phyloP scores from a whole-genome alignment of 2,329 filamentous ascomycete genomes.

The Fusarium hostae region DNA sequence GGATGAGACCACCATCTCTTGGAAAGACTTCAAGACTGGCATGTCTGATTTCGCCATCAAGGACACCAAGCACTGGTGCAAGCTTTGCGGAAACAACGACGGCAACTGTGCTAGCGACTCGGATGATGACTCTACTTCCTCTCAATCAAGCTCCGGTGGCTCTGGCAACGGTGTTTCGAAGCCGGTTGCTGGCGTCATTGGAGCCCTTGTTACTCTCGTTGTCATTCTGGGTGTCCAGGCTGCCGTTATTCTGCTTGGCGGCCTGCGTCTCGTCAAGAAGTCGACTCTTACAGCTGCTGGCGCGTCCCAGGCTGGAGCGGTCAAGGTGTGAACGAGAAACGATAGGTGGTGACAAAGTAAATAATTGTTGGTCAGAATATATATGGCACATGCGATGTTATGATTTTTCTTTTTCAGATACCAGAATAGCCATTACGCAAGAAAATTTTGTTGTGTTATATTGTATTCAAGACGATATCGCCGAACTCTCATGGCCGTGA shows the following conservation, averaged over 20 bases:
- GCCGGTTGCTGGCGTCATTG: conserved; percentile 83
- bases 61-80: conserved; percentile 77
- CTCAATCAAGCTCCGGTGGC: conserved; percentile 29
- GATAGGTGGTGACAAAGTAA: too few species aligned
- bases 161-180: conserved; percentile 66
- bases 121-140: conserved; percentile 32
- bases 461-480: not conserved
- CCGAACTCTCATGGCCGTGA: not conserved
- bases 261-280: conserved; percentile 62
- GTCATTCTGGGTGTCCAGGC: conserved; percentile 60
- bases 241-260: conserved; percentile 55
- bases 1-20: conserved; percentile 66
- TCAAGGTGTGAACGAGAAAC: conserved; percentile 39
- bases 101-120: conserved; percentile 67
- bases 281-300: conserved; percentile 47
- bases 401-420: conserved; percentile 10
- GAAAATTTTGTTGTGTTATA: not conserved
- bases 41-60: conserved; percentile 75
- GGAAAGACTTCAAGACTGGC: conserved; percentile 72
- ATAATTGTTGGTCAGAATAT: not conserved
- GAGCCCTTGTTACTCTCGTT: conserved; percentile 71
- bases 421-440: not conserved
- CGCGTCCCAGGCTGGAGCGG: conserved; percentile 11
- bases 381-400: not conserved
- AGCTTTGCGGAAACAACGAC: conserved; percentile 76